These are phyloP conservation scores for Syncephalastrum monosporum DNA, from an alignment of 371 early-diverging fungal genomes.

Conservation along the genomic window DNA sequence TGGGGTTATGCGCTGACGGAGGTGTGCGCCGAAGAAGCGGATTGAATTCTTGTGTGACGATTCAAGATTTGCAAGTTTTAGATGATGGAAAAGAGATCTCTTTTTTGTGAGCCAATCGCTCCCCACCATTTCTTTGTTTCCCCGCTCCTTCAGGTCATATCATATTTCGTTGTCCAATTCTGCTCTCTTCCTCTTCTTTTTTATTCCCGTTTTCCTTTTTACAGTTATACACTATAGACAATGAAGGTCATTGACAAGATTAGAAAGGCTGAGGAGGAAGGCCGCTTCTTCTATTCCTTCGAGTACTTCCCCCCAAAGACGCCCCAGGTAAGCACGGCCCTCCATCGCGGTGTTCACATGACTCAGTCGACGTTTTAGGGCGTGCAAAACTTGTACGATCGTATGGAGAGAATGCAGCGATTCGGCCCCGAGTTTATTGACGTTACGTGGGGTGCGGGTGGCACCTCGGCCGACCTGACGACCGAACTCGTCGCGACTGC, in stretches of 20 bases:
- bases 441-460: conserved; percentile 97
- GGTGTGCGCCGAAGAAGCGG: too few relatives aligned
- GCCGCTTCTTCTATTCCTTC: conserved; percentile 83
- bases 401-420: conserved; percentile 87
- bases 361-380: conserved; percentile 35
- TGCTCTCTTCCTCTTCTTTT: not conserved
- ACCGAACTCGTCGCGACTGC: conserved; percentile 85
- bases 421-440: conserved; percentile 94
- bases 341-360: not conserved
- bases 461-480: conserved; percentile 86
- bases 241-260: conserved; percentile 82
- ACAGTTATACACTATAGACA: not conserved
- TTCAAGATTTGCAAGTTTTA: too few relatives aligned
- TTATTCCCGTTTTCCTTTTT: not conserved
- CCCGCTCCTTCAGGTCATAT: too few relatives aligned
- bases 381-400: conserved; percentile 76
- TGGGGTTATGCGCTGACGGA: too few relatives aligned
- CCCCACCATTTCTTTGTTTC: too few relatives aligned
- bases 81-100: too few relatives aligned
- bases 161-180: too few relatives aligned
- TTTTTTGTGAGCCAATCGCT: too few relatives aligned
- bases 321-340: conserved; percentile 54
- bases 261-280: conserved; percentile 65
- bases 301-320: conserved; percentile 98
- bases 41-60: too few relatives aligned